Percentiles rank a stretch among this genome's conserved stretches.
phyloP scores from a whole-genome alignment of 345 rosid species.

The Carallia pectinifolia region DNA sequence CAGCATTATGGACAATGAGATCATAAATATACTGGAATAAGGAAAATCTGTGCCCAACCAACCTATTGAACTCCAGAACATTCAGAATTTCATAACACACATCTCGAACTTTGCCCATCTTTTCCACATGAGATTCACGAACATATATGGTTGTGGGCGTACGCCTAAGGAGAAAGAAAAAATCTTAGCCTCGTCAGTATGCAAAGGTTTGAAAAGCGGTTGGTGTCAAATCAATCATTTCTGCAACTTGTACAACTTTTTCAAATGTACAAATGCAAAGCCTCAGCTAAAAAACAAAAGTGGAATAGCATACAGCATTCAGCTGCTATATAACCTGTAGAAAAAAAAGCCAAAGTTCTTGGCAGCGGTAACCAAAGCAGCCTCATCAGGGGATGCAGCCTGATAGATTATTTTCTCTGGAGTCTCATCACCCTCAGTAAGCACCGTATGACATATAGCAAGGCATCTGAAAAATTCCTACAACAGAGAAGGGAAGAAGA shows the following conservation, averaged over 20 bases:
- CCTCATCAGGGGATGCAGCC: conserved; percentile 99
- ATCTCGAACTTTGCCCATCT: conserved; percentile 85
- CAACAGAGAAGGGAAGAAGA: conserved; percentile 24
- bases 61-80: conserved; percentile 99
- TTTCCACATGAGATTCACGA: conserved; percentile 98
- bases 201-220: not conserved
- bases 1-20: conserved; percentile 13
- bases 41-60: conserved; percentile 10
- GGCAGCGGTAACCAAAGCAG: conserved; percentile 96
- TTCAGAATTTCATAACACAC: conserved; percentile 88
- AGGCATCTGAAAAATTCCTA: conserved; percentile 99
- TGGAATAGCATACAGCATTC: not conserved
- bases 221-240: conserved; percentile 2
- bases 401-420: conserved; percentile 91
- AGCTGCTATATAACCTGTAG: conserved; percentile 50
- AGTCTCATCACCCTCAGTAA: conserved; percentile 96
- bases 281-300: not conserved
- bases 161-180: conserved; percentile 59
- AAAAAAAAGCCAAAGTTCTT: conserved; percentile 99
- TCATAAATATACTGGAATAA: conserved; percentile 8
- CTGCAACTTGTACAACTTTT: not conserved
- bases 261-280: not conserved
- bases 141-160: conserved; percentile 89
- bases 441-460: conserved; percentile 98
- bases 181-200: conserved; percentile 16